Evolutionary conservation across 306 rosid species (phyloP).

Genomic region (Rosa chinensis): DNA sequence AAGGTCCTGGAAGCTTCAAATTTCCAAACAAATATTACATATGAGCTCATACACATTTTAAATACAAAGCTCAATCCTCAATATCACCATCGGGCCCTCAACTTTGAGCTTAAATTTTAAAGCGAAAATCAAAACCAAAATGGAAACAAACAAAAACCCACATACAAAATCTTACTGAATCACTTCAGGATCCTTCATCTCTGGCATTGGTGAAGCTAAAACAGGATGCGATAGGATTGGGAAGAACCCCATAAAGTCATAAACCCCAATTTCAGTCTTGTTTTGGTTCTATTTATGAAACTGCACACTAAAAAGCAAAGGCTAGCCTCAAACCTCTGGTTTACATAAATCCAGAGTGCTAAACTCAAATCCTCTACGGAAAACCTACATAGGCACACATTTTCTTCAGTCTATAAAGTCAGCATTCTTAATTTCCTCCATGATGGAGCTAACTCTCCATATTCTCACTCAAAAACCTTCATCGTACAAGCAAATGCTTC

Average conservation of each 20-base stretch:
- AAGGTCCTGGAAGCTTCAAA: conserved; percentile 87
- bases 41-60: conserved; percentile 28
- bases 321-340: background rate
- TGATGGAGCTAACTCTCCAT: background rate
- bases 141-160: background rate
- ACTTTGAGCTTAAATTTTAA: conserved; percentile 14
- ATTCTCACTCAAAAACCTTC: background rate
- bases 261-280: background rate
- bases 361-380: background rate
- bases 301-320: background rate
- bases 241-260: conserved; percentile 39
- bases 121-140: background rate
- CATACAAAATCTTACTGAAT: conserved; percentile 50
- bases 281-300: background rate
- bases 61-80: conserved; percentile 5
- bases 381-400: background rate
- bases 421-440: background rate
- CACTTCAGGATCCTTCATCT: conserved; percentile 66
- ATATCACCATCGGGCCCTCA: background rate
- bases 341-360: background rate
- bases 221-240: conserved; percentile 41
- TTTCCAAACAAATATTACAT: conserved; percentile 37
- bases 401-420: background rate
- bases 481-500: background rate
- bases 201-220: conserved; percentile 64